Evolutionary conservation across 768 basidiomycete species (phyloP), one percentile per base, ranked within the genome.

Genomic region (Podaxis pistillaris): DNA sequence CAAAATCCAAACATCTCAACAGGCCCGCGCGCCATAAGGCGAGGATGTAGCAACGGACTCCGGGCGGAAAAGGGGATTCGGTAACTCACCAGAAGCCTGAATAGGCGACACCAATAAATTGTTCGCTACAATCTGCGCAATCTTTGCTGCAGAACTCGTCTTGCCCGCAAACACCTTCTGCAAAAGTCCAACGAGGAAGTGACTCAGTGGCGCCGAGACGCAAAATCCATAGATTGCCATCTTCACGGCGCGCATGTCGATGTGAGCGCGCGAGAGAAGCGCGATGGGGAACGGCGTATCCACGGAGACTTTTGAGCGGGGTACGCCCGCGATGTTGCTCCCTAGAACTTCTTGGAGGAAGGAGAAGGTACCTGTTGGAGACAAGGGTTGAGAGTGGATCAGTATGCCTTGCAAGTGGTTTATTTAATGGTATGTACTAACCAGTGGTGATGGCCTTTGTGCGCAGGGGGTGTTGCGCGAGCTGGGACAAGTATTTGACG

Each of bases 171-270:
- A 95, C 13, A 82, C 81, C 68, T 82, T 88, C 74, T 94, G 92
- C 62, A 95, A 75, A 44, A 79, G 67, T 58, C 88, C 86, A 19
- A 92, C 83, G 64, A 94, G 85, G 71, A 82, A 74, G 70, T 96
- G 94, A 46, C 86, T 82, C 33, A 96, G 72, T 0, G 94, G 94
- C 5, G 93, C 94, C 12, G 92, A 92, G 44, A 96, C 82, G 67
- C 90, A 80, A 76, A 90, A 86, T 63, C 94, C 94, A 70, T 93
- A 94, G 22, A 89, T 55, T 0, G 86, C 90, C 88, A 95, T 93
- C 74, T 95, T 93, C 68, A 90, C 60, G 6, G 94, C 91, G 68
- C 87, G 89, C 64, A 77, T 62, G 70, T 92, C 81, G 56, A 94
- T 73, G 71, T 90, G 86, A 4, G 77, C 76, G 52, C 74, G 77